Evolutionary conservation across 129 eudicot genomes (phyloP).

Genomic region (Oenanthe sinensis): DNA sequence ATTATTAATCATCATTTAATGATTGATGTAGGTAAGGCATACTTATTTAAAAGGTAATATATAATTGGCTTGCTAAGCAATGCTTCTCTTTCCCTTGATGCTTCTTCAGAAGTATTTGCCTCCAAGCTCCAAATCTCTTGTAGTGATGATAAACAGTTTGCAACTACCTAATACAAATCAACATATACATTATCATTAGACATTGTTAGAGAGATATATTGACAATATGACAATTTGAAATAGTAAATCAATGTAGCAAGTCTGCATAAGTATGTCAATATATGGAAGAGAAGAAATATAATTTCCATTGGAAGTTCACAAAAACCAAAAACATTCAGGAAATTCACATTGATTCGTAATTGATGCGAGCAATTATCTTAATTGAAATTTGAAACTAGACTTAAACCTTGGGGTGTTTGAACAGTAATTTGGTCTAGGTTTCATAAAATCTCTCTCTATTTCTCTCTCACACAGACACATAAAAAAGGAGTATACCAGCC

Average conservation of each 20-base stretch:
- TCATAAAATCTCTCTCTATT: too few relatives aligned
- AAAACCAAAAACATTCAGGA: not conserved
- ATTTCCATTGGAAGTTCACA: not conserved
- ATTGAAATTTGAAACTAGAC: not conserved
- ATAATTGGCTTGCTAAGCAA: slow-evolving; percentile 79
- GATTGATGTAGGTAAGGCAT: not conserved
- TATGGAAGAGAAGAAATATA: not conserved
- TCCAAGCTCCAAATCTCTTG: slow-evolving; percentile 95
- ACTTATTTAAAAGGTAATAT: slow-evolving; percentile 81
- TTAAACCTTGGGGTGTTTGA: not conserved
- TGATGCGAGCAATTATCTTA: not conserved
- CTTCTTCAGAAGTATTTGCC: slow-evolving; percentile 86
- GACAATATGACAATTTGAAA: not conserved
- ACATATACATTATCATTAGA: not conserved
- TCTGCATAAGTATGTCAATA: not conserved
- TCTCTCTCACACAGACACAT: too few relatives aligned
- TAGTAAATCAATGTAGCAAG: not conserved
- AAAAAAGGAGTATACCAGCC: not conserved
- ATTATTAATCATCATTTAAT: not conserved
- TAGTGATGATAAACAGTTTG: slow-evolving; percentile 71
- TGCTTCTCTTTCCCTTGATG: slow-evolving; percentile 69
- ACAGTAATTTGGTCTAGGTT: too few relatives aligned
- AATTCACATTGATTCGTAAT: not conserved
- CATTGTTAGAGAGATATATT: not conserved
- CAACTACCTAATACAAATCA: slow-evolving; percentile 60